Conservation (phyloP, 1,284 basidiomycete genomes). For the Sporisorium scitamineum region DNA sequence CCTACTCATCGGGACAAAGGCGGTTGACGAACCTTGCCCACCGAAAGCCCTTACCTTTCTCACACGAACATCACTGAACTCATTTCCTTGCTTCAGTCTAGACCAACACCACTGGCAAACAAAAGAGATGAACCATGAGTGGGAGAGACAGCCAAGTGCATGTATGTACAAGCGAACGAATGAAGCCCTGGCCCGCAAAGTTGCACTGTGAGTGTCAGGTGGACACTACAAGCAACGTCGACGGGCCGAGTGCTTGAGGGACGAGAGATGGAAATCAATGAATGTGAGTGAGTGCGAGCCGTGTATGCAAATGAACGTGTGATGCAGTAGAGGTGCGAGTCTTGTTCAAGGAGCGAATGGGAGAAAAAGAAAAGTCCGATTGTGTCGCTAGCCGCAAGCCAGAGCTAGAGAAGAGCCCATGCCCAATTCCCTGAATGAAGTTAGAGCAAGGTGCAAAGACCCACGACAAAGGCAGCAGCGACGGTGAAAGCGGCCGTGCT, state of each 20-base stretch:
- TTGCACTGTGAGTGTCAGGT: neutral
- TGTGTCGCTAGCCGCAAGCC: neutral
- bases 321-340: neutral
- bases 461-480: conserved; percentile 15
- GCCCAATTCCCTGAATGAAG: neutral
- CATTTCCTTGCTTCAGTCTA: neutral
- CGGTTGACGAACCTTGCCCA: neutral
- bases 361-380: conserved; percentile 6
- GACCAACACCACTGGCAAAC: neutral
- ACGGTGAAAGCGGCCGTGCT: conserved; percentile 11
- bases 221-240: neutral
- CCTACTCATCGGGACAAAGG: neutral
- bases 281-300: neutral
- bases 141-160: neutral
- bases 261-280: neutral
- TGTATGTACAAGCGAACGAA: neutral
- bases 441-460: conserved; percentile 25
- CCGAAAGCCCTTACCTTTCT: neutral
- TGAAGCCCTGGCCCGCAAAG: neutral
- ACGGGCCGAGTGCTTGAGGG: neutral
- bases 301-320: conserved; percentile 8
- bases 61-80: neutral
- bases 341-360: neutral
- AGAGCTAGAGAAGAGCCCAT: no score
- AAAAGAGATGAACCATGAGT: neutral